These are phyloP conservation scores for Pleodorina starrii DNA, from an alignment of 139 green algal genomes.

Conservation along the genomic window DNA sequence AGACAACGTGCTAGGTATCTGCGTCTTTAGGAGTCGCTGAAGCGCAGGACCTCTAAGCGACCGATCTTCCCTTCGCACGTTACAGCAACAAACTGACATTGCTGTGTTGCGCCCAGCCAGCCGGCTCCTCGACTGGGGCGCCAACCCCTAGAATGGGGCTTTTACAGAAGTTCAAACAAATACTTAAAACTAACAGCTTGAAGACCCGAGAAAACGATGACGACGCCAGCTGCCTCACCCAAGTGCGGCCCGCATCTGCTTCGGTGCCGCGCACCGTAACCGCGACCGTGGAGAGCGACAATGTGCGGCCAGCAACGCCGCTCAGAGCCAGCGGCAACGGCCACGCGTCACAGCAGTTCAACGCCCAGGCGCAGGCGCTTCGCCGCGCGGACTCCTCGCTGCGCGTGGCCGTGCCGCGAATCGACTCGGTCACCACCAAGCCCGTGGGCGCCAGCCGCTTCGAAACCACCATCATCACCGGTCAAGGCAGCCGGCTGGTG, in stretches of 20 bases:
- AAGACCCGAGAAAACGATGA: background rate
- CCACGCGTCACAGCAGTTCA: too few species aligned
- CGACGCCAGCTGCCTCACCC: background rate
- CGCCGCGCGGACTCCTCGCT: slow-evolving; percentile 15
- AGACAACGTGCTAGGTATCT: background rate
- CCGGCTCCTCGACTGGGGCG: background rate
- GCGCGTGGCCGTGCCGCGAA: background rate
- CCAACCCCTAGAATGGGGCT: slow-evolving; percentile 15
- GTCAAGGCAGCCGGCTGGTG: slow-evolving; percentile 33
- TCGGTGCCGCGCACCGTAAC: background rate
- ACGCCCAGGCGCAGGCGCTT: background rate
- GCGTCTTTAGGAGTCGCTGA: background rate
- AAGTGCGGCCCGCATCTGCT: background rate
- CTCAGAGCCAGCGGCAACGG: too few species aligned
- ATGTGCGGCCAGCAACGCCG: background rate
- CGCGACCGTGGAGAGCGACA: background rate
- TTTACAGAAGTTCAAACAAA: slow-evolving; percentile 16
- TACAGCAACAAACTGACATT: background rate
- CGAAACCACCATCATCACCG: slow-evolving; percentile 41
- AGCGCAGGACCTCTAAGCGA: background rate
- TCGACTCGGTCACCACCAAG: slow-evolving; percentile 28
- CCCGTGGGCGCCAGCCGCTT: slow-evolving; percentile 5
- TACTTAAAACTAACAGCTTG: slow-evolving; percentile 11
- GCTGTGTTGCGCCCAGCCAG: background rate
- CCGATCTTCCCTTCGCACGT: background rate